These are phyloP conservation scores for Neurospora sp. DNA, from an alignment of 495 filamentous ascomycete genomes.

Conservation along the genomic window DNA sequence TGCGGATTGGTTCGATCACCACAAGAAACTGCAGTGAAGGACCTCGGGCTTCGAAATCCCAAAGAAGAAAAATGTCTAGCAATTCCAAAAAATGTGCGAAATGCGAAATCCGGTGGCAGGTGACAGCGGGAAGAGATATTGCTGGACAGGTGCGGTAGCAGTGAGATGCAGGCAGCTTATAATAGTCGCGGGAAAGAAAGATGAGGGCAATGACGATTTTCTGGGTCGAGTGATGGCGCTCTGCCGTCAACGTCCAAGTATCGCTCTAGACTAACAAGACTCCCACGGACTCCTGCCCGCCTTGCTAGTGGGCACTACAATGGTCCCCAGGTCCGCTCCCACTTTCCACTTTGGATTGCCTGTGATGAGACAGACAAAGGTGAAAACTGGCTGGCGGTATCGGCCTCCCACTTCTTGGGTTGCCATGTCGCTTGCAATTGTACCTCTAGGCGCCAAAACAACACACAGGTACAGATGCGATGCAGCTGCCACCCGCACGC, in stretches of 20 bases:
- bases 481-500: neutral
- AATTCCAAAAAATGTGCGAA: neutral
- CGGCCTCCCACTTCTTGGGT: neutral
- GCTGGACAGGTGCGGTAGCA: neutral
- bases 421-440: neutral
- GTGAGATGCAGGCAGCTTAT: neutral
- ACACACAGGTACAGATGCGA: neutral
- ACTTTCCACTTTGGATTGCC: neutral
- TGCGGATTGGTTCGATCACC: neutral
- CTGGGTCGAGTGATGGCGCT: neutral
- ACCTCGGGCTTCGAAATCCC: neutral
- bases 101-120: neutral
- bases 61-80: neutral
- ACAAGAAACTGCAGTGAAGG: neutral
- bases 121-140: neutral
- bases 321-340: neutral
- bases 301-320: neutral
- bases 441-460: neutral
- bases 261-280: neutral
- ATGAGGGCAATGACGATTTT: neutral
- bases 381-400: neutral
- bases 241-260: neutral
- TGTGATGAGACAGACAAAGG: neutral
- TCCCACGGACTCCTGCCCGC: neutral
- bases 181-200: neutral